Base-by-base conservation (phyloP, 2,329 filamentous ascomycete species). In the Aspergillus chevalieri region DNA sequence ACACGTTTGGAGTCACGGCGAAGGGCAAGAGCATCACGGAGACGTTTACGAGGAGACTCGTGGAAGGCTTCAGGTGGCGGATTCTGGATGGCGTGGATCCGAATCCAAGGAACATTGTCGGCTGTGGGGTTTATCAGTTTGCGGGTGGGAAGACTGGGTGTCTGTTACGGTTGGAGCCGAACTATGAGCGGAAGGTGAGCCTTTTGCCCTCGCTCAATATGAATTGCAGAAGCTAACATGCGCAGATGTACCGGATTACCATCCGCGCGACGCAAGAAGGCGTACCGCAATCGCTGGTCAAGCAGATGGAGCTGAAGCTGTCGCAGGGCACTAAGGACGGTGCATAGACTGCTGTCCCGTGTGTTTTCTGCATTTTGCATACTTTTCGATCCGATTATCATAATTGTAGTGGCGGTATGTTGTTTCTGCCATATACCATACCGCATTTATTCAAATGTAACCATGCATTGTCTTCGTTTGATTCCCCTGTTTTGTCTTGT, bases 141-240 rank as follows among this genome's bases (percentile, higher is more conserved):
- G 84, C 87, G 58, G 85, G 83, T 9, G 91, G 93, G 53, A 97
- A 97, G 75, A 94, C 90, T 73, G 93, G 93, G 28, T 97, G 93
- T 74, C 74, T 98, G 65, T 74, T 98, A 77, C 81, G 93, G 65
- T 73, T 98, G 72, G 93, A 98, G 78, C 93, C 93, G 53, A 98
- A 98, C 73, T 92, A 91, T 64, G 80, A 82, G 56, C 92, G 86
- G 56, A 88, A 89, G 83, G 93, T 96, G 79, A 74, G 85, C 72
- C 42, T 45, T 17, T 39, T 9, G 38, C 24, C 6, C 41, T 6
- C 44, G 19, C 17, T 19, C 26, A 30, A 5, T 26, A 15, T 15
- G 3, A 28, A 42, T 43, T 43, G 12, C 26, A 12, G 15, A 42
- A 17, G 26, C 26, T 49, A n/a, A 48, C 48, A 50, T 30, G 52